Percentiles rank a stretch among this genome's conserved stretches.
These are phyloP conservation scores for Diaporthe humulicola DNA, from an alignment of 2,329 filamentous ascomycete species.

Conservation along the genomic window DNA sequence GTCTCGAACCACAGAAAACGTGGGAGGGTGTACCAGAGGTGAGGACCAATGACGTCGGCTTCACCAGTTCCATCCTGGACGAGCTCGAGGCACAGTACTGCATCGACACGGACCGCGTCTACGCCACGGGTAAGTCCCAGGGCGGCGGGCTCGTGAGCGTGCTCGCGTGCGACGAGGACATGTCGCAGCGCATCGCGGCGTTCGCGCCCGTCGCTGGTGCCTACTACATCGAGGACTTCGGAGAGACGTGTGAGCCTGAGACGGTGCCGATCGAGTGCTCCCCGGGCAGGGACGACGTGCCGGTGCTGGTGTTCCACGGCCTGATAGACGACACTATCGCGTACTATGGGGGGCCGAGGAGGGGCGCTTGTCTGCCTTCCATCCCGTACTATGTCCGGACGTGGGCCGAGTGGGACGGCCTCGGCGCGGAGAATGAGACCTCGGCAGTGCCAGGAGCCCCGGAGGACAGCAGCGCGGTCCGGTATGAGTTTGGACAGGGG, in stretches of 20 bases:
- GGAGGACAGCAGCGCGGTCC: constrained; percentile 43
- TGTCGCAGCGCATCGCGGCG: constrained; percentile 55
- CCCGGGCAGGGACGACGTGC: constrained; percentile 52
- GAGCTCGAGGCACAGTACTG: constrained; percentile 54
- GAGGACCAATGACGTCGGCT: constrained; percentile 57
- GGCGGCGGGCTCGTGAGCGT: constrained; percentile 59
- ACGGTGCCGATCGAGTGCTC: constrained; percentile 51
- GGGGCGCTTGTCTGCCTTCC: constrained; percentile 57
- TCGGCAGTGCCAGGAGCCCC: constrained; percentile 33
- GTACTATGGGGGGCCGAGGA: constrained; percentile 57
- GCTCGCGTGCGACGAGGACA: constrained; percentile 54
- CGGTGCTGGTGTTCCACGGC: constrained; percentile 66
- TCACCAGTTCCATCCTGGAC: constrained; percentile 58
- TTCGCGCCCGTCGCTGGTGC: constrained; percentile 58
- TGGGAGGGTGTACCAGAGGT: constrained; percentile 57
- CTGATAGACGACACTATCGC: constrained; percentile 59
- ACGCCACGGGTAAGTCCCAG: constrained; percentile 59
- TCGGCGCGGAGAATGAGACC: constrained; percentile 36
- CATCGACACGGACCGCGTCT: constrained; percentile 56
- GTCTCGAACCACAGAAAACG: constrained; percentile 44
- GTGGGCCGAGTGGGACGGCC: constrained; percentile 54
- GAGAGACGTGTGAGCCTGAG: constrained; percentile 34
- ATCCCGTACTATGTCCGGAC: constrained; percentile 55
- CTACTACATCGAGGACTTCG: constrained; percentile 52
- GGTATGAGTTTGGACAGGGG: constrained; percentile 51